phyloP scores from a whole-genome alignment of 805 yeast genomes.

The Sugiyamaella smithiae region DNA sequence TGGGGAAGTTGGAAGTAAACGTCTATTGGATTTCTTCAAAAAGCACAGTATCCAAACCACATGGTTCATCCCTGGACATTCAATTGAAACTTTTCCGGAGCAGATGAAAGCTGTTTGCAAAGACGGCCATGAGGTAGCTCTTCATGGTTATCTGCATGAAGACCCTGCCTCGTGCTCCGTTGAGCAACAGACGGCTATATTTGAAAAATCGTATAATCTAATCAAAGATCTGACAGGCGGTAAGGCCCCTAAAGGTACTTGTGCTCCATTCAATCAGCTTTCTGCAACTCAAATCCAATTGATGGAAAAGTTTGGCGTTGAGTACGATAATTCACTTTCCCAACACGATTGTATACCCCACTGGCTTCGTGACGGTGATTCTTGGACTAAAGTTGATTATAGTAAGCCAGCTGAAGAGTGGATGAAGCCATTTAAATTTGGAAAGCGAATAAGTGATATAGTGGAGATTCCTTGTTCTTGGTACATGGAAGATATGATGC shows the following conservation, averaged over 20 bases:
- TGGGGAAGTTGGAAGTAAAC: slow-evolving; percentile 37
- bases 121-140: slow-evolving; percentile 37
- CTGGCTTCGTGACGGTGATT: slow-evolving; percentile 38
- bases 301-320: slow-evolving; percentile 37
- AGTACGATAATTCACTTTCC: slow-evolving; percentile 38
- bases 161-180: slow-evolving; percentile 37
- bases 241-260: slow-evolving; percentile 36
- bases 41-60: slow-evolving; percentile 38
- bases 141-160: slow-evolving; percentile 40
- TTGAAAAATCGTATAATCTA: slow-evolving; percentile 34
- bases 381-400: slow-evolving; percentile 39
- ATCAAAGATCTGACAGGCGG: slow-evolving; percentile 37
- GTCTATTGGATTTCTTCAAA: slow-evolving; percentile 35
- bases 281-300: slow-evolving; percentile 35
- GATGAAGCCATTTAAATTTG: slow-evolving; percentile 39
- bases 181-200: slow-evolving; percentile 37
- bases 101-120: slow-evolving; percentile 36
- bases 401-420: slow-evolving; percentile 35
- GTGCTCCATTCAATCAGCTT: slow-evolving; percentile 42
- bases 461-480: slow-evolving; percentile 41
- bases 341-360: slow-evolving; percentile 39
- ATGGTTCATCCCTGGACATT: slow-evolving; percentile 40
- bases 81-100: slow-evolving; percentile 39
- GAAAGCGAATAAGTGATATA: slow-evolving; percentile 31
- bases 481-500: slow-evolving; percentile 40